A percentile compares a stretch with the other conserved stretches of the same genome.
Conservation (phyloP, 2,329 filamentous ascomycete genomes). For the Pseudogymnoascus sp. region DNA sequence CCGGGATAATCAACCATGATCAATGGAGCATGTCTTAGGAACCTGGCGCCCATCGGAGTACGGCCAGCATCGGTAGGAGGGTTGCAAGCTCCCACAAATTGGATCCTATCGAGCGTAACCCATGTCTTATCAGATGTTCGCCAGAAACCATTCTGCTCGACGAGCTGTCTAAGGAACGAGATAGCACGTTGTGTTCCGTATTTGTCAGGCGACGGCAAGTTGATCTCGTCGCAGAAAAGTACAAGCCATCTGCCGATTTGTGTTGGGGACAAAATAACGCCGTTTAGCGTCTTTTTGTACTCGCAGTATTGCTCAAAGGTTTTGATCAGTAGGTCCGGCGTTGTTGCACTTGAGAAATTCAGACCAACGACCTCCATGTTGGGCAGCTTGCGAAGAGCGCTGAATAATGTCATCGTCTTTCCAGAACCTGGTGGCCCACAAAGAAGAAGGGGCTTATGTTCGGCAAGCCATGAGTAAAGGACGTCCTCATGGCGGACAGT, state of each 20-base stretch:
- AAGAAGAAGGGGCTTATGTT: constrained; percentile 93
- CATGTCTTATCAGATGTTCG: constrained; percentile 93
- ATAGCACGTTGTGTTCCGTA: constrained; percentile 97
- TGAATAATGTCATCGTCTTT: constrained; percentile 99
- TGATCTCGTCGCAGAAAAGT: constrained; percentile 99
- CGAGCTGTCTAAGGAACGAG: constrained; percentile 91
- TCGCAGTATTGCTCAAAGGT: constrained; percentile 99
- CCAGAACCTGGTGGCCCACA: constrained; percentile 97
- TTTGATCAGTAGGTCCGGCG: constrained; percentile 94
- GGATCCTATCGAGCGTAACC: constrained; percentile 95
- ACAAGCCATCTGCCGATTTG: constrained; percentile 98
- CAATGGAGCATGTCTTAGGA: constrained; percentile 92
- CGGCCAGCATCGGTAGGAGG: constrained; percentile 94
- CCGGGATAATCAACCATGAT: constrained; percentile 99
- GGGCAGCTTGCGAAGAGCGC: constrained; percentile 87
- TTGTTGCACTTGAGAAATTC: constrained; percentile 98
- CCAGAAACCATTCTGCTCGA: constrained; percentile 99
- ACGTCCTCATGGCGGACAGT: constrained; percentile 97
- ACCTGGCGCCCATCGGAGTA: constrained; percentile 86
- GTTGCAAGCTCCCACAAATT: constrained; percentile 98
- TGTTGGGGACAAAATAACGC: constrained; percentile 87
- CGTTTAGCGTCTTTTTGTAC: constrained; percentile 97
- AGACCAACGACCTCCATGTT: constrained; percentile 99
- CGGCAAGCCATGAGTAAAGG: constrained; percentile 98
- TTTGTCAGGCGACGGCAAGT: constrained; percentile 92